Percentiles rank a stretch among this genome's conserved stretches.
These are phyloP conservation scores for Plectosphaerella sp. DNA, from an alignment of 2,329 filamentous ascomycete genomes.

Conservation along the genomic window DNA sequence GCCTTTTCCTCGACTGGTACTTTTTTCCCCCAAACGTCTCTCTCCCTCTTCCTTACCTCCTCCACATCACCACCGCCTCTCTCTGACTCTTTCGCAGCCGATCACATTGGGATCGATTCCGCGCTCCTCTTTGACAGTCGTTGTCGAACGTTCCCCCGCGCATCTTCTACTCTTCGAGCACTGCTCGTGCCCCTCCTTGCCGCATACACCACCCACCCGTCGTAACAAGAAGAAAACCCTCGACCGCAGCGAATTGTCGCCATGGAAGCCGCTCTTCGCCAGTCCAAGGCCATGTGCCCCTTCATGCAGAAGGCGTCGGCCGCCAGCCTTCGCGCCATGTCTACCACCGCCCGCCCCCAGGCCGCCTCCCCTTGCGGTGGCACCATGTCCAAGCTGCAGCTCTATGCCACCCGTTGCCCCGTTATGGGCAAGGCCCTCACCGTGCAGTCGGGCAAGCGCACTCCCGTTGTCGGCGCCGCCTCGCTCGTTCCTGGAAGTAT, in stretches of 20 bases:
- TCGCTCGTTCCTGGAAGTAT: conserved; percentile 32
- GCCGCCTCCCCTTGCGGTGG: conserved; percentile 70
- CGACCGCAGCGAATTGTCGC: conserved; percentile 9
- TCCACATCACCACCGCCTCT: background rate
- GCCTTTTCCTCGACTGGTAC: no score
- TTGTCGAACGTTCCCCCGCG: background rate
- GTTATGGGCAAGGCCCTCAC: conserved; percentile 98
- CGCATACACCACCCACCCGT: background rate
- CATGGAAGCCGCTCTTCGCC: conserved; percentile 94
- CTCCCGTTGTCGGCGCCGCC: background rate
- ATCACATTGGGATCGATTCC: background rate
- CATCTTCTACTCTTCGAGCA: background rate
- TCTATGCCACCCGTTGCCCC: conserved; percentile 89
- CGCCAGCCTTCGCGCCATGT: conserved; percentile 84
- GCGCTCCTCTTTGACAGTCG: background rate
- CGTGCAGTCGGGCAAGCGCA: conserved; percentile 64
- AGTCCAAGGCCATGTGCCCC: conserved; percentile 95
- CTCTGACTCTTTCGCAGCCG: background rate
- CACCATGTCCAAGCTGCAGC: conserved; percentile 94
- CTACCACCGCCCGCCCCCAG: conserved; percentile 64
- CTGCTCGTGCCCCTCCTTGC: background rate
- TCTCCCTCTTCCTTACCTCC: background rate
- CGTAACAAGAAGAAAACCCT: background rate
- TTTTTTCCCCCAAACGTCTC: background rate
- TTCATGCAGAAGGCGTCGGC: conserved; percentile 95